Percentiles rank a stretch among this genome's conserved stretches.
Conservation (phyloP, 805 yeast species). For the Huiozyma sinensis region DNA sequence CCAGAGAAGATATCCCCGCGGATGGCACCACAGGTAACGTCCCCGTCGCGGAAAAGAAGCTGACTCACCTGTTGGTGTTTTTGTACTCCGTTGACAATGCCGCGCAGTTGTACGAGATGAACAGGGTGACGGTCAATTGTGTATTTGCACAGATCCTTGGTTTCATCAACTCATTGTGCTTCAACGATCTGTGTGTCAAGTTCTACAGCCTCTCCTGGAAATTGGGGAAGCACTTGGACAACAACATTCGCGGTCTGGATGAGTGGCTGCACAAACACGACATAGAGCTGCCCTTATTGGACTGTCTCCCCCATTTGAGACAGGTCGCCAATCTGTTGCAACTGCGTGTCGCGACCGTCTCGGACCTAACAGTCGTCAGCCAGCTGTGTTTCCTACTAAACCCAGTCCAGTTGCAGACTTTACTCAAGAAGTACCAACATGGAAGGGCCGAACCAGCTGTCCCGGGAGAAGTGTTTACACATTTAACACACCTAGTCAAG, state of each 20-base stretch:
- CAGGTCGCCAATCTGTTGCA: slow-evolving; percentile 9
- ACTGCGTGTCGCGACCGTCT: slow-evolving; percentile 6
- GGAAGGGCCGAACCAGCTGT: slow-evolving; percentile 4
- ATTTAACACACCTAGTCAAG: slow-evolving; percentile 6
- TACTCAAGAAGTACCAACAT: slow-evolving; percentile 9
- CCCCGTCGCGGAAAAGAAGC: slow-evolving; percentile 56
- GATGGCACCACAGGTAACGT: neutral
- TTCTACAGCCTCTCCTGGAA: slow-evolving; percentile 7
- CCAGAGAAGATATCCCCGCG: neutral
- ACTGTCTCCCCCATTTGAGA: slow-evolving; percentile 1
- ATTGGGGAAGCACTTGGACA: slow-evolving; percentile 5
- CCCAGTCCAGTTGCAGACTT: slow-evolving; percentile 6
- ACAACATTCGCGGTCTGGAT: slow-evolving; percentile 1
- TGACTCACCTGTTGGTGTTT: slow-evolving; percentile 86
- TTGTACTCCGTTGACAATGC: slow-evolving; percentile 84
- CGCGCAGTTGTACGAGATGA: slow-evolving; percentile 78
- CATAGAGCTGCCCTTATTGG: neutral
- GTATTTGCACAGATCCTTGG: slow-evolving; percentile 2
- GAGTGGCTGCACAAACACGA: slow-evolving; percentile 6
- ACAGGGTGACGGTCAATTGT: slow-evolving; percentile 35
- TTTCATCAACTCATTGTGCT: slow-evolving; percentile 5
- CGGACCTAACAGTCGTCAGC: slow-evolving; percentile 6
- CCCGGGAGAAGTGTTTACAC: slow-evolving; percentile 7
- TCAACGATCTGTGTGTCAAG: slow-evolving; percentile 8
- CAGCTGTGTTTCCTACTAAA: slow-evolving; percentile 9